Conservation (phyloP, 495 filamentous ascomycete species). For the Xylaria telfairii region DNA sequence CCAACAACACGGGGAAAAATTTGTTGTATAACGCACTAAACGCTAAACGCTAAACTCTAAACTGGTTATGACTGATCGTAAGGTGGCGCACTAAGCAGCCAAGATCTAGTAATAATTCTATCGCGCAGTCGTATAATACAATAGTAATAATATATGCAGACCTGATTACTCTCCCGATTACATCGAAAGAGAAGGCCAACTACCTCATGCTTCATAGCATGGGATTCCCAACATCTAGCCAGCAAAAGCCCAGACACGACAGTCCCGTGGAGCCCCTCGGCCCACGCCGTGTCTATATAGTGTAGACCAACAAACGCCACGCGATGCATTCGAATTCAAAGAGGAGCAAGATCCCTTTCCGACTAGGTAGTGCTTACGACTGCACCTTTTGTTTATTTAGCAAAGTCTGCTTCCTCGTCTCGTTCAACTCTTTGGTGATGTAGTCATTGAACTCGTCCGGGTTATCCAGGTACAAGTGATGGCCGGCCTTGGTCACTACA, state of each 20-base stretch:
- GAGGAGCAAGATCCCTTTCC: background rate
- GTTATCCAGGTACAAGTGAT: conserved; percentile 93
- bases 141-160: conserved; percentile 6
- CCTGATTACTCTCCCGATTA: background rate
- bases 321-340: conserved; percentile 22
- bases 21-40: too few relatives aligned
- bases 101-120: too few relatives aligned
- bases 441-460: conserved; percentile 86
- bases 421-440: conserved; percentile 79
- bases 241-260: background rate
- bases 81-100: too few relatives aligned
- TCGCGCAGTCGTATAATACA: conserved; percentile 16
- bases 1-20: too few relatives aligned
- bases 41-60: too few relatives aligned
- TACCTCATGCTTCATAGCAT: background rate
- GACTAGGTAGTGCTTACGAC: background rate
- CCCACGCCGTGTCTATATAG: background rate
- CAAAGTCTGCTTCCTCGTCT: conserved; percentile 49
- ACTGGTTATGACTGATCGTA: too few relatives aligned
- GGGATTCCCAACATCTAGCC: background rate
- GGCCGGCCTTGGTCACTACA: conserved; percentile 80
- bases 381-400: conserved; percentile 6
- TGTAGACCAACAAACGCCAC: conserved; percentile 16
- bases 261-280: background rate
- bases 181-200: background rate